Percentiles rank a stretch among this genome's conserved stretches.
phyloP scores from a whole-genome alignment of 2,329 filamentous ascomycete species.

The Phialophora macrospora region DNA sequence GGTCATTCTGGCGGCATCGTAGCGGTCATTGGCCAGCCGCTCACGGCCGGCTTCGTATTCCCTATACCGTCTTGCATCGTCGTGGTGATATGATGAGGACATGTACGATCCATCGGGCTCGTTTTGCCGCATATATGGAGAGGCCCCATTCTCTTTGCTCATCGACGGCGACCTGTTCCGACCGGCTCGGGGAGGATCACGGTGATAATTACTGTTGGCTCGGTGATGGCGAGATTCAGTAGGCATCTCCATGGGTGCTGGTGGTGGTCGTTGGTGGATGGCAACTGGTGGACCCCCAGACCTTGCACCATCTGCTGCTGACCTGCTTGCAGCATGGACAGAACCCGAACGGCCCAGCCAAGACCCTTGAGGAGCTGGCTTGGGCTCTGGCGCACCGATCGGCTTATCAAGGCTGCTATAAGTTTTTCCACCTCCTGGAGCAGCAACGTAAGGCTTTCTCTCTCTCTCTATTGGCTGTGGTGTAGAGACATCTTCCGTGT shows the following conservation, averaged over 20 bases:
- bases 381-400: slow-evolving; percentile 16
- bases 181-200: slow-evolving; percentile 29
- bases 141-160: slow-evolving; percentile 26
- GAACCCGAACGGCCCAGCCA: slow-evolving; percentile 30
- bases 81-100: slow-evolving; percentile 27
- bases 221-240: slow-evolving; percentile 29
- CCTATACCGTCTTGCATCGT: slow-evolving; percentile 30
- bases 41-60: slow-evolving; percentile 35
- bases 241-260: slow-evolving; percentile 31
- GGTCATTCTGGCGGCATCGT: slow-evolving; percentile 35
- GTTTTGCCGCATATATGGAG: slow-evolving; percentile 21
- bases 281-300: slow-evolving; percentile 27
- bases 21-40: slow-evolving; percentile 34
- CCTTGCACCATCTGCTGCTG: slow-evolving; percentile 10
- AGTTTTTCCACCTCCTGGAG: slow-evolving; percentile 63
- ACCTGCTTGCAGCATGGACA: slow-evolving; percentile 21
- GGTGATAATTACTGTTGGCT: slow-evolving; percentile 30
- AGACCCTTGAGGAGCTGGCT: slow-evolving; percentile 19
- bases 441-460: slow-evolving; percentile 66
- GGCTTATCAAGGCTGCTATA: slow-evolving; percentile 50
- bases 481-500: slow-evolving; percentile 47
- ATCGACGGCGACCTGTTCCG: slow-evolving; percentile 34
- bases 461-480: slow-evolving; percentile 66
- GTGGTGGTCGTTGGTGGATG: slow-evolving; percentile 36
- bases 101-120: slow-evolving; percentile 28